These are phyloP conservation scores for Geotrichum candidum DNA, from an alignment of 1,139 yeast species.

Conservation along the genomic window DNA sequence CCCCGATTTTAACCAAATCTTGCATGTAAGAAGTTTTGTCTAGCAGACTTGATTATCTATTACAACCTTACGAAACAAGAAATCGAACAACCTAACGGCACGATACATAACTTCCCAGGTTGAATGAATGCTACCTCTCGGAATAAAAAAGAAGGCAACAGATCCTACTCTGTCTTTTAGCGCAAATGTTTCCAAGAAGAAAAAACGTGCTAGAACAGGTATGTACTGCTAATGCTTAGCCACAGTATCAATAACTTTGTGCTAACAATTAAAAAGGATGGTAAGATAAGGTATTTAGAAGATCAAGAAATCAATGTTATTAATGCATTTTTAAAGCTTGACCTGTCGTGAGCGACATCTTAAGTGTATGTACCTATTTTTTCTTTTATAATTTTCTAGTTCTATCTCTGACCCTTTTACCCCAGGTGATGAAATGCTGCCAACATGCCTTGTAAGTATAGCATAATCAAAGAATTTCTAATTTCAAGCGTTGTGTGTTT, in stretches of 20 bases:
- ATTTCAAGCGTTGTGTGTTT: background rate
- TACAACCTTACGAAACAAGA: too few species aligned
- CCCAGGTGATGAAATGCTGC: background rate
- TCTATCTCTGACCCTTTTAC: background rate
- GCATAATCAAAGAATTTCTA: too few species aligned
- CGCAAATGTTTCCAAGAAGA: conserved; percentile 1
- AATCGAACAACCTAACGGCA: too few species aligned
- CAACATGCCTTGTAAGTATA: background rate
- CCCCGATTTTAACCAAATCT: too few species aligned
- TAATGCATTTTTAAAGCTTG: conserved; percentile 7
- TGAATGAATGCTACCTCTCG: background rate
- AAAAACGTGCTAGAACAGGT: conserved; percentile 18
- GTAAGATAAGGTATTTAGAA: background rate
- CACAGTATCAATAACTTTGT: background rate
- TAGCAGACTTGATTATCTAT: too few species aligned
- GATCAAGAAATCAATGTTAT: background rate
- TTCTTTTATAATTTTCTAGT: background rate
- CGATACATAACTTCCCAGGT: background rate
- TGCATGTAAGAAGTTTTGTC: too few species aligned
- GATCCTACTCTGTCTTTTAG: background rate
- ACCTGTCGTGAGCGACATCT: conserved; percentile 20
- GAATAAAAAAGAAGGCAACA: background rate
- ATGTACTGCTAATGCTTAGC: background rate
- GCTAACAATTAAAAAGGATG: background rate
- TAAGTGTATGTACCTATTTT: conserved; percentile 11